Evolutionary conservation across 768 basidiomycete species (phyloP), one percentile per base, ranked within the genome.

Genomic region (Kondoa malvinella): DNA sequence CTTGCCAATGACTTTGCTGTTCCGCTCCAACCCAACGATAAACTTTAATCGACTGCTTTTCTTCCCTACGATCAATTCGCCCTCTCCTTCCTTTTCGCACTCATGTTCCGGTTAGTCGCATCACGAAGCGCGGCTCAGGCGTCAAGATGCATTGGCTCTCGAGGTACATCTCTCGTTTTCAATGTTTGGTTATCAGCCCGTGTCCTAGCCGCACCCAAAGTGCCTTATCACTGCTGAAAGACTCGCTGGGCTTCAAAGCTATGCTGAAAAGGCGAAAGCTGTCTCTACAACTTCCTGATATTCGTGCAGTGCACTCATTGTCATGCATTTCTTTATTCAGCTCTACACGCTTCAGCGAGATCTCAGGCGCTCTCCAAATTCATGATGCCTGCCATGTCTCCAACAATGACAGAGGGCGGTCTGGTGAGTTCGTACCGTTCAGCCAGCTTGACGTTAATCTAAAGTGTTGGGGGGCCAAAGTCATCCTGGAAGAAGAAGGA

Each of bases 361-460:
- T 80, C 87, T 73, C 80, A 82, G 80, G 92, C 87, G 50, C 82
- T 97, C 72, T 80, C 87, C 69, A 89, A 85, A 77, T 92, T 96
- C 80, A 81, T 85, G 71, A 92, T 95, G 90, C 92, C 92, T 68
- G 92, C 95, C 73, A 99, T 97, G 94, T 94, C 90, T 71, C 95
- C 95, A 33, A 99, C 95, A 68, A 99, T 99, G 95, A 92, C 92
- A 1, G 95, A 97, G 81, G 95, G 95, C 71, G 95, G 94, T 71
- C 95, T 99, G 77, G 88, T 94, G 59, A 82, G 40, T 21, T 50
- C 40, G 40, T 21, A 50, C 8, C 8, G 40, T 50, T 50, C 8
- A 8, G 40, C 8, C 8, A 50, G 21, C 40, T 50, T 50, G 40
- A 50, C 40, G 40, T 50, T 50, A 8, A 21, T 8, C 65, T 66